A percentile compares a stretch with the other conserved stretches of the same genome.
phyloP scores from a whole-genome alignment of 257 asterid genomes.

The Przewalskia tangutica region DNA sequence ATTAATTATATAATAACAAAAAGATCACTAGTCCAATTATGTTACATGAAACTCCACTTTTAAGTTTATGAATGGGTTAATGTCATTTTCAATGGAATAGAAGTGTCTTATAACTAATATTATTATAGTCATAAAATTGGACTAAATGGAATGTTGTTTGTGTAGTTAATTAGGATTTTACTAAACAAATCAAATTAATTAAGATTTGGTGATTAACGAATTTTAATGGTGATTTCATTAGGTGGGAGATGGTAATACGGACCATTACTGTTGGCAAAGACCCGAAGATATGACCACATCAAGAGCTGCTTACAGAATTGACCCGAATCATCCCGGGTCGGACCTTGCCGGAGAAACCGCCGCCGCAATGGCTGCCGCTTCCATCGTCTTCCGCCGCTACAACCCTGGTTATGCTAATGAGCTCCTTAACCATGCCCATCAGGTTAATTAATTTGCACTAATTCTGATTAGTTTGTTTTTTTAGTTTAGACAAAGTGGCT shows the following conservation, averaged over 20 bases:
- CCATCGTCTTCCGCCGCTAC: conserved; percentile 70
- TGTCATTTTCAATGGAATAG: not conserved
- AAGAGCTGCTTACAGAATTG: conserved; percentile 63
- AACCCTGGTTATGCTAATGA: conserved; percentile 52
- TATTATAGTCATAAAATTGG: not conserved
- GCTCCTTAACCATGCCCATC: conserved; percentile 71
- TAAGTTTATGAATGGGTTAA: not conserved
- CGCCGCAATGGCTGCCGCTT: conserved; percentile 95
- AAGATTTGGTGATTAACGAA: not conserved
- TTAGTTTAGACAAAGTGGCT: not conserved
- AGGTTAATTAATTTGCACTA: conserved; percentile 31
- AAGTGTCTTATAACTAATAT: not conserved
- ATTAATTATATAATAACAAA: no score
- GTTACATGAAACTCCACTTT: no score
- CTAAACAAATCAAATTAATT: not conserved
- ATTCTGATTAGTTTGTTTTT: not conserved
- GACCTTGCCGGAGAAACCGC: conserved; percentile 97
- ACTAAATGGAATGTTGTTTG: not conserved
- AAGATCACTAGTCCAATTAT: no score
- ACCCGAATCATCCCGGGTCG: conserved; percentile 75
- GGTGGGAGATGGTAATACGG: conserved; percentile 96
- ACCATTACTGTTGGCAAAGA: conserved; percentile 93
- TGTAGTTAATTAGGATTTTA: not conserved
- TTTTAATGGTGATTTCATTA: conserved; percentile 7
- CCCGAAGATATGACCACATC: conserved; percentile 98